Conservation (phyloP, 192 early-diverging fungal genomes). For the Glomus cerebriforme region DNA sequence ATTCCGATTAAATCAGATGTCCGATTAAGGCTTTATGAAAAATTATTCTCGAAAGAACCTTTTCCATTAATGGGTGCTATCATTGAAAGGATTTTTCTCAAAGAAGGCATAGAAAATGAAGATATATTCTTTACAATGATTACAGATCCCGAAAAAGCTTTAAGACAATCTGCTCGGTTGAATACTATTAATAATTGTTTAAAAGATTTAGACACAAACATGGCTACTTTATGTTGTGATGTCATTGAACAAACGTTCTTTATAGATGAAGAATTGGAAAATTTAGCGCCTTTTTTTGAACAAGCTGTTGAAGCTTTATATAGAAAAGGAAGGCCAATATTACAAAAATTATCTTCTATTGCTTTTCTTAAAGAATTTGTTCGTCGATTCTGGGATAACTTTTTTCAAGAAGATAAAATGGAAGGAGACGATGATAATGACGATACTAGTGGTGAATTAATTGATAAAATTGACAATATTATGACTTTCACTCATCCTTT, state of each 20-base stretch:
- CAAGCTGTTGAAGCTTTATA: not conserved
- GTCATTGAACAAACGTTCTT: slow-evolving; percentile 28
- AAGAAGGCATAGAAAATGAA: not conserved
- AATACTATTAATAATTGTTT: slow-evolving; percentile 29
- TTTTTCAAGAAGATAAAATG: not conserved
- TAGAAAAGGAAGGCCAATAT: not conserved
- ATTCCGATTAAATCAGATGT: slow-evolving; percentile 6
- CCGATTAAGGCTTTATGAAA: slow-evolving; percentile 7
- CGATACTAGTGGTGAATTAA: no score
- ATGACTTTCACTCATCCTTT: not conserved
- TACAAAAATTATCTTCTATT: slow-evolving; percentile 28
- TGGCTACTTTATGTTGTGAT: slow-evolving; percentile 28
- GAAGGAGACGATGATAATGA: not conserved
- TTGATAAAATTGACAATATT: not conserved
- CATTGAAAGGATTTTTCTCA: not conserved
- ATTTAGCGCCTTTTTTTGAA: not conserved
- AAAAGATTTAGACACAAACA: not conserved
- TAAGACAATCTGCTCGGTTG: not conserved
- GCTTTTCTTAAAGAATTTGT: slow-evolving; percentile 32
- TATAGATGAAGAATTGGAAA: not conserved
- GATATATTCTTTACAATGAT: not conserved
- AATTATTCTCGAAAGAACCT: slow-evolving; percentile 15
- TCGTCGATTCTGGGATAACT: slow-evolving; percentile 1
- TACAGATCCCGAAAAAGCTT: not conserved
- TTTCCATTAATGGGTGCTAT: slow-evolving; percentile 13